phyloP scores from a whole-genome alignment of 495 filamentous ascomycete genomes.

The Chaetomium fimeti region DNA sequence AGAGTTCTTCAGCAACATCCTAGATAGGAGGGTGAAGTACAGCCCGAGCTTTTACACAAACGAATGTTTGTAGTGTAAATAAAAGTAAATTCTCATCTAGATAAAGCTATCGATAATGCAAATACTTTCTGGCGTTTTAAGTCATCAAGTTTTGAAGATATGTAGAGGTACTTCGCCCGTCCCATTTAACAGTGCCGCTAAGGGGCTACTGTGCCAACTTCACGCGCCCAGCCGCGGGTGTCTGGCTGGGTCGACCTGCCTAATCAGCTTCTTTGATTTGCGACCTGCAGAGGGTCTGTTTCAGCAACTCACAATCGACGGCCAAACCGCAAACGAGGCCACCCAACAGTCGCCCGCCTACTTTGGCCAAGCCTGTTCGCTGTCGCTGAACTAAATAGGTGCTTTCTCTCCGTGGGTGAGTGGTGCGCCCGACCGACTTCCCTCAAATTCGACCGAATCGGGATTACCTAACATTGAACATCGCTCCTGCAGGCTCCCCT shows the following conservation, averaged over 20 bases:
- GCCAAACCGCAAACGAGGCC: slow-evolving; percentile 10
- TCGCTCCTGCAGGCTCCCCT: slow-evolving; percentile 6
- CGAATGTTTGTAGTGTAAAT: neutral
- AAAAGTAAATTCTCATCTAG: neutral
- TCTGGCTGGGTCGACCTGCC: slow-evolving; percentile 10
- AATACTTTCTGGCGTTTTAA: neutral
- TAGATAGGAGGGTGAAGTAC: neutral
- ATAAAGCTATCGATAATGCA: neutral
- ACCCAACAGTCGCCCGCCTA: slow-evolving; percentile 3
- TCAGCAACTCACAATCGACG: slow-evolving; percentile 15
- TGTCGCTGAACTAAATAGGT: slow-evolving; percentile 4
- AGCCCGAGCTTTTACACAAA: neutral
- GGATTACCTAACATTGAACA: neutral
- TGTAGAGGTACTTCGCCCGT: neutral
- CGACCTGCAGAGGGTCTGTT: slow-evolving; percentile 19
- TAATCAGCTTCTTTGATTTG: slow-evolving; percentile 16
- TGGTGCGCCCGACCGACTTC: neutral
- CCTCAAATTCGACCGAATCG: neutral
- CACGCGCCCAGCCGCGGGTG: slow-evolving; percentile 18
- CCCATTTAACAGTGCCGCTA: slow-evolving; percentile 12
- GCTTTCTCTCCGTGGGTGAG: neutral
- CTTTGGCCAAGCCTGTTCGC: neutral
- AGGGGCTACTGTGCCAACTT: slow-evolving; percentile 1
- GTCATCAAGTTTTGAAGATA: neutral
- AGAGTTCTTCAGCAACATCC: neutral